These are phyloP conservation scores for Coprinopsis marcescibilis DNA, from an alignment of 768 basidiomycete species.

Conservation along the genomic window DNA sequence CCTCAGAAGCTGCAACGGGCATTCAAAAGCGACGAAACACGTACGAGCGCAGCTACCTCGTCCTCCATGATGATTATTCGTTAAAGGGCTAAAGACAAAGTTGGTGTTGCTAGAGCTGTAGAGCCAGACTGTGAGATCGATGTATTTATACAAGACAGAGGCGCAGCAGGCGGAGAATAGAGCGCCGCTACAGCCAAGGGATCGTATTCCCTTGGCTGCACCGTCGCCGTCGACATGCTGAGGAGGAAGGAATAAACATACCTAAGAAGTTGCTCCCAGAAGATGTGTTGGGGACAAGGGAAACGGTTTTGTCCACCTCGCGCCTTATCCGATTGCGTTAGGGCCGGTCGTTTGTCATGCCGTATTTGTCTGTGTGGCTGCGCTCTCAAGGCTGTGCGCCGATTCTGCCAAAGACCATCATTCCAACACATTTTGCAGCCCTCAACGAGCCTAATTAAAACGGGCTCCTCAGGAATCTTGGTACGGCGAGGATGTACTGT, in stretches of 20 bases:
- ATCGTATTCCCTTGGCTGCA: background rate
- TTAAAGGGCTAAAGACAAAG: slow-evolving; percentile 4
- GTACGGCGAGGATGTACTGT: no score
- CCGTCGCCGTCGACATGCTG: slow-evolving; percentile 3
- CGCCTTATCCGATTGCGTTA: slow-evolving; percentile 11
- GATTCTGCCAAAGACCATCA: background rate
- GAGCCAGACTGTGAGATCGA: slow-evolving; percentile 6
- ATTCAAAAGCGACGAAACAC: background rate
- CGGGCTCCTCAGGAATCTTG: no score
- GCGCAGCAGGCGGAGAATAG: slow-evolving; percentile 6
- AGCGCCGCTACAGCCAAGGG: slow-evolving; percentile 7
- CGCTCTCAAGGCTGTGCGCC: background rate
- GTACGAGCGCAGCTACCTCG: slow-evolving; percentile 13
- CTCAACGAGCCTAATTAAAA: background rate
- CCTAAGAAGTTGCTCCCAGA: slow-evolving; percentile 6
- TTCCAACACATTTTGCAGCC: background rate
- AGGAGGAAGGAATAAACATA: slow-evolving; percentile 1
- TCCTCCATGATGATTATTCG: slow-evolving; percentile 12
- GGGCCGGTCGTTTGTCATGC: background rate
- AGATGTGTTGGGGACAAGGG: slow-evolving; percentile 7
- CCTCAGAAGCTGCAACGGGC: background rate
- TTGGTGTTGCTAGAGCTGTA: slow-evolving; percentile 1
- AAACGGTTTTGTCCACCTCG: background rate
- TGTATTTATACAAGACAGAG: slow-evolving; percentile 8
- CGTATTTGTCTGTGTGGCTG: background rate